Conservation (phyloP, 2,329 filamentous ascomycete genomes). For the Helicocarpus griseus region DNA sequence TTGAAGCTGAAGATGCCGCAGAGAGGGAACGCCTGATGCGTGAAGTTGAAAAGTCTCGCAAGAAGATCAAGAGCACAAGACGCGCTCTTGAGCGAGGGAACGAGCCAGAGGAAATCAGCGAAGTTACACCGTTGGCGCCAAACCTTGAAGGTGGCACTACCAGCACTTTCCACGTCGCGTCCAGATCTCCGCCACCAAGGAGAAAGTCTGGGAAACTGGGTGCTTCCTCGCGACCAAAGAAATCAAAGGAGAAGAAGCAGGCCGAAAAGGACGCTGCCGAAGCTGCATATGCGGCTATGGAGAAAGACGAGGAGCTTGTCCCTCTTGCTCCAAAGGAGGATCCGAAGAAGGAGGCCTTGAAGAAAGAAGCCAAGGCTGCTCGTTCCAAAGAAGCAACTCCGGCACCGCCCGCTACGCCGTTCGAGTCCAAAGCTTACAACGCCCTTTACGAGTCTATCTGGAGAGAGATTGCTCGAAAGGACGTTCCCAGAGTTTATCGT, state of each 20-base stretch:
- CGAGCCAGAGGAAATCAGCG: constrained; percentile 59
- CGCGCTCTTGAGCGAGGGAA: constrained; percentile 77
- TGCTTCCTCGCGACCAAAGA: constrained; percentile 59
- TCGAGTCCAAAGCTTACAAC: constrained; percentile 85
- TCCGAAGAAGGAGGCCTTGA: constrained; percentile 32
- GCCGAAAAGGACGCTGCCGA: constrained; percentile 68
- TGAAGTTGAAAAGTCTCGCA: constrained; percentile 80
- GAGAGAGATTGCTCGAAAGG: constrained; percentile 87
- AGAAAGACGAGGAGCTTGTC: constrained; percentile 32
- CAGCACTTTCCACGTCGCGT: constrained; percentile 67
- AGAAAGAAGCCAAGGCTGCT: constrained; percentile 33
- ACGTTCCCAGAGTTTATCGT: constrained; percentile 85
- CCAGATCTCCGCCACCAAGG: constrained; percentile 41
- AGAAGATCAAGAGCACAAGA: constrained; percentile 87
- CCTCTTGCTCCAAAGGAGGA: constrained; percentile 51
- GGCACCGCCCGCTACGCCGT: constrained; percentile 48
- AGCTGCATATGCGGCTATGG: constrained; percentile 67
- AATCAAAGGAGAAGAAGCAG: constrained; percentile 68
- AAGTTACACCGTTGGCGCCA: constrained; percentile 62
- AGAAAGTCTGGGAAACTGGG: constrained; percentile 46
- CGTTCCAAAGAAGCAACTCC: constrained; percentile 36
- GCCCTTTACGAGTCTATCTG: constrained; percentile 97
- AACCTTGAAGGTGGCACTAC: constrained; percentile 79
- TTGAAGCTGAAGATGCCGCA: constrained; percentile 68
- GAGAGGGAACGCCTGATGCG: constrained; percentile 72